Conservation (phyloP, 768 basidiomycete genomes). For the Mycena crocata region DNA sequence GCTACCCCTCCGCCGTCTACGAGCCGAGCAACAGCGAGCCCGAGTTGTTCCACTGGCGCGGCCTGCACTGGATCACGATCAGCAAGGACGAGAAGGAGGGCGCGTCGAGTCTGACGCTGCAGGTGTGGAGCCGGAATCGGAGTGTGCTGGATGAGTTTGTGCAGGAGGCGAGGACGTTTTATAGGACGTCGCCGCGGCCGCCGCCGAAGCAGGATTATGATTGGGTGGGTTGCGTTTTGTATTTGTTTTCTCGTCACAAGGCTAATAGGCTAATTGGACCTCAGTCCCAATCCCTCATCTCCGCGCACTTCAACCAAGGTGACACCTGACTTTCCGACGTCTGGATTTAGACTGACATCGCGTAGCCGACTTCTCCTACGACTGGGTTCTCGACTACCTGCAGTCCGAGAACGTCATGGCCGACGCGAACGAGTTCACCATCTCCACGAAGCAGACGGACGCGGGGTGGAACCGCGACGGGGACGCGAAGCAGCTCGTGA, state of each 20-base stretch:
- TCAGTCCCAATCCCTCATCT: slow-evolving; percentile 37
- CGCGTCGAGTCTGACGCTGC: slow-evolving; percentile 23
- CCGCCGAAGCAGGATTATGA: slow-evolving; percentile 32
- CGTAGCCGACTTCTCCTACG: slow-evolving; percentile 39
- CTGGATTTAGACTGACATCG: background rate
- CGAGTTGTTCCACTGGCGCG: slow-evolving; percentile 32
- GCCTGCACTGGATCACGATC: slow-evolving; percentile 32
- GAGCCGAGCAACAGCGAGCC: slow-evolving; percentile 31
- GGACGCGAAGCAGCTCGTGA: slow-evolving; percentile 30
- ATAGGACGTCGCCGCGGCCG: slow-evolving; percentile 19
- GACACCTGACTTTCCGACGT: background rate
- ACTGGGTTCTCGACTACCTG: slow-evolving; percentile 44
- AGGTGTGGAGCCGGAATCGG: slow-evolving; percentile 34
- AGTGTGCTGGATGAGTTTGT: slow-evolving; percentile 34
- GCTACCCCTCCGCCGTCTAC: slow-evolving; percentile 28
- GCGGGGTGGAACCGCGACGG: slow-evolving; percentile 37
- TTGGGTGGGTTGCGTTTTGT: slow-evolving; percentile 10
- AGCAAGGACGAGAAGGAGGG: slow-evolving; percentile 35
- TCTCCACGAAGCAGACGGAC: slow-evolving; percentile 35
- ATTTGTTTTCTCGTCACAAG: background rate
- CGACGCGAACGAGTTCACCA: slow-evolving; percentile 36
- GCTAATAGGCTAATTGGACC: background rate
- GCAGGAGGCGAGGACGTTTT: slow-evolving; percentile 31
- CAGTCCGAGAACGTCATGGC: slow-evolving; percentile 40
- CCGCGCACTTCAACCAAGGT: slow-evolving; percentile 39